Conservation (phyloP, 2,329 filamentous ascomycete genomes). For the Magnaporthiopsis rhizophila region DNA sequence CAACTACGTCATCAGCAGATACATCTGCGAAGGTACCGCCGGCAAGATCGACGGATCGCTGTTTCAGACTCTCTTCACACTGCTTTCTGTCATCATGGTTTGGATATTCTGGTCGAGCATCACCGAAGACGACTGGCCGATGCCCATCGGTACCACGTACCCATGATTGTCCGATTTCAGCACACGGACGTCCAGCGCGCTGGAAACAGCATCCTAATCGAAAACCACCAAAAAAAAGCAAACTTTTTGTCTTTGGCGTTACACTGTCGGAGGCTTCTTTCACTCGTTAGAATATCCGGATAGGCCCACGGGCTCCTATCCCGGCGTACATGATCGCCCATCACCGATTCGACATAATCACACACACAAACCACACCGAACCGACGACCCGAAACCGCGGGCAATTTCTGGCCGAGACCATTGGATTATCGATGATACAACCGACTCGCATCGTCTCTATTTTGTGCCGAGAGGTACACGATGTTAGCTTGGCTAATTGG, state of each 20-base stretch:
- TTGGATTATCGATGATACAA: not conserved
- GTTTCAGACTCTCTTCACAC: slow-evolving; percentile 88
- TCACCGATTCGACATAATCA: not conserved
- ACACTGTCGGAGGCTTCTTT: not conserved
- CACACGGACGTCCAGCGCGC: not conserved
- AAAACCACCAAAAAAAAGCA: not conserved
- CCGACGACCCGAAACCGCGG: not conserved
- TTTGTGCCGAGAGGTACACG: not conserved
- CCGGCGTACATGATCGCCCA: not conserved
- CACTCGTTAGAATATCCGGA: not conserved
- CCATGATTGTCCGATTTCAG: not conserved
- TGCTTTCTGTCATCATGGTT: slow-evolving; percentile 71
- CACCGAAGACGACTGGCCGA: slow-evolving; percentile 96
- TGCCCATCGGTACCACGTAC: slow-evolving; percentile 30
- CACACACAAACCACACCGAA: not conserved
- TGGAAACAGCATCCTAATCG: slow-evolving; percentile 1
- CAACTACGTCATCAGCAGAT: slow-evolving; percentile 85
- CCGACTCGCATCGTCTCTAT: not conserved
- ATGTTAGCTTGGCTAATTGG: not conserved
- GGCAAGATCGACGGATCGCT: slow-evolving; percentile 89
- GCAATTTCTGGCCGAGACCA: not conserved
- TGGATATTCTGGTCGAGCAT: slow-evolving; percentile 99
- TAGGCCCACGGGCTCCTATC: not conserved
- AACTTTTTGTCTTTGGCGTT: slow-evolving; percentile 8
- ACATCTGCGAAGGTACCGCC: slow-evolving; percentile 76